Conservation (phyloP, 164 flowering plant genomes). For the Liquidambar formosana region DNA sequence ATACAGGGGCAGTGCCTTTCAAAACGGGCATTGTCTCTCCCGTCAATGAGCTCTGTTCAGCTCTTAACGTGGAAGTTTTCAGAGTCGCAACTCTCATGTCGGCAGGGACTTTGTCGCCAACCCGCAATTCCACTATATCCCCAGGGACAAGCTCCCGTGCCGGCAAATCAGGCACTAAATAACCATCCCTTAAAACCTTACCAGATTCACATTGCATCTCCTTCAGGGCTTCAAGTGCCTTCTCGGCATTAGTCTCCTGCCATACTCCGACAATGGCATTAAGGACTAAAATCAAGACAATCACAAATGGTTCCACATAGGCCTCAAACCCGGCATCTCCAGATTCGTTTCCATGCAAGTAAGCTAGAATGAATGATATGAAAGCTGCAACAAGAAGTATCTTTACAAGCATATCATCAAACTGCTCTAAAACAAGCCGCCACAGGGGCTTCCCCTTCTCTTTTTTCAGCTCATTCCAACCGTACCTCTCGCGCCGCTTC, state of each 20-base stretch:
- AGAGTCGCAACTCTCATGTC: constrained; percentile 78
- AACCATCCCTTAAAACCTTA: constrained; percentile 78
- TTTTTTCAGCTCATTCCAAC: constrained; percentile 83
- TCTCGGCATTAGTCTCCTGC: constrained; percentile 93
- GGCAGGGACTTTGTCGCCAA: constrained; percentile 90
- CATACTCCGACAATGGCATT: constrained; percentile 93
- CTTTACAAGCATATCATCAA: constrained; percentile 86
- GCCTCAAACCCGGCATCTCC: constrained; percentile 61
- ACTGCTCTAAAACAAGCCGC: constrained; percentile 75
- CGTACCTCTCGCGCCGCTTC: constrained; percentile 55
- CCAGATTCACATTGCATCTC: constrained; percentile 84
- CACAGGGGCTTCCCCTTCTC: constrained; percentile 84
- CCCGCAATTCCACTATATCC: constrained; percentile 79
- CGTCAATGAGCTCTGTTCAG: constrained; percentile 89
- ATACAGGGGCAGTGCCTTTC: constrained; percentile 52
- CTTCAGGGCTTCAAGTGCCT: constrained; percentile 86
- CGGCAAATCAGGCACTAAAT: constrained; percentile 65
- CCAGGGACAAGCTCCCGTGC: constrained; percentile 90
- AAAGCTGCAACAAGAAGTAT: constrained; percentile 78
- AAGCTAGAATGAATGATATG: constrained; percentile 73
- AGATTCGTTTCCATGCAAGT: constrained; percentile 47
- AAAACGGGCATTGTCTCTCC: constrained; percentile 90
- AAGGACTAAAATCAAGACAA: constrained; percentile 67
- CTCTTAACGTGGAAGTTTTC: constrained; percentile 74
- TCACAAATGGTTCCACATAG: constrained; percentile 85